A percentile compares a stretch with the other conserved stretches of the same genome.
phyloP scores from a whole-genome alignment of 495 filamentous ascomycete species.

The Penicillium atrosanguineum region DNA sequence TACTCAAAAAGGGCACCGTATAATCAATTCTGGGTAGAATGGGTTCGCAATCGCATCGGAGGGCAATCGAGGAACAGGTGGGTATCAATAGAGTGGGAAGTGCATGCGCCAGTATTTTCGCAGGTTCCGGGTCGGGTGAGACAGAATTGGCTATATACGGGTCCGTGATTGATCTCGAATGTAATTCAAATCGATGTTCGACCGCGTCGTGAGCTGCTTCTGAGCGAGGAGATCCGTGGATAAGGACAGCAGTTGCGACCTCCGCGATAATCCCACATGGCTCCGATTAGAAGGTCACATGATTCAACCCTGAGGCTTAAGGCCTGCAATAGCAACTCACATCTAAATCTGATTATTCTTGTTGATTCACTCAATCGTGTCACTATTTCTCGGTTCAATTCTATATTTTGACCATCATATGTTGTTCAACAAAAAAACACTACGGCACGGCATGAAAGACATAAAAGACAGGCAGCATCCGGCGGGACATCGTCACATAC shows the following conservation, averaged over 20 bases:
- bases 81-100: conserved; percentile 6
- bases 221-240: conserved; percentile 3
- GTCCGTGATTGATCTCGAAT: neutral
- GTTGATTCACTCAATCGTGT: too few species aligned
- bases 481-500: neutral
- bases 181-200: neutral
- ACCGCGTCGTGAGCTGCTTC: neutral
- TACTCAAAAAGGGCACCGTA: neutral
- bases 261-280: conserved; percentile 22
- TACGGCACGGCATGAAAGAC: neutral
- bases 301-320: conserved; percentile 3
- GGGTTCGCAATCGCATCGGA: neutral
- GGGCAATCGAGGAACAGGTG: neutral
- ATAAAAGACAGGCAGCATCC: neutral
- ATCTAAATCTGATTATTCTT: too few species aligned
- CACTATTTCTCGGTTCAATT: too few species aligned
- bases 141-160: neutral
- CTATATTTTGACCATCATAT: too few species aligned
- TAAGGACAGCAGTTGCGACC: conserved; percentile 20
- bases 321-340: neutral
- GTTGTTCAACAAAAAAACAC: neutral
- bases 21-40: neutral
- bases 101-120: neutral
- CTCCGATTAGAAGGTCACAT: conserved; percentile 14
- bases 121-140: neutral